These are phyloP conservation scores for Pseudocercospora musae DNA, from an alignment of 2,329 filamentous ascomycete species.

Conservation along the genomic window DNA sequence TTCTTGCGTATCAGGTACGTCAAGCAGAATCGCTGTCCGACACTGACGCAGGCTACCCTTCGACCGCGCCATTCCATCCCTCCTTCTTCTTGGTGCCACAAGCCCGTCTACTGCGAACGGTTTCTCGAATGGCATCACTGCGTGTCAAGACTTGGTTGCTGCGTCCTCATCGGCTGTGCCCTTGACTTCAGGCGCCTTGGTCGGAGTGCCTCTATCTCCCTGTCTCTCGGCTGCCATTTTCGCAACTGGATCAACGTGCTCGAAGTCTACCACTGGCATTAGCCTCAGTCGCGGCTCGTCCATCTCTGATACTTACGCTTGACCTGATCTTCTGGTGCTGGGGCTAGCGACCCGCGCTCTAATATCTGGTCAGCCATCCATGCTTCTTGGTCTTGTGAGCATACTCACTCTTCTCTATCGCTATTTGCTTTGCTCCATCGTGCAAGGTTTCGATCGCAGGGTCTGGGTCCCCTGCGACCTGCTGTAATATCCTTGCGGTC, in stretches of 20 bases:
- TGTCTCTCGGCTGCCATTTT: slow-evolving; percentile 3
- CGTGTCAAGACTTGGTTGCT: not conserved
- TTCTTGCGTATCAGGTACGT: slow-evolving; percentile 56
- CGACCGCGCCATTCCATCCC: not conserved
- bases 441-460: not conserved
- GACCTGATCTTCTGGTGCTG: not conserved
- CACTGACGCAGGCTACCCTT: slow-evolving; percentile 1
- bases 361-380: not conserved
- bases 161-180: not conserved
- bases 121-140: not conserved
- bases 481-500: not conserved
- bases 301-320: not conserved
- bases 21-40: slow-evolving; percentile 6
- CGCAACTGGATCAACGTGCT: not conserved
- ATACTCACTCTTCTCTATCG: not conserved
- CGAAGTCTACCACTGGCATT: not conserved
- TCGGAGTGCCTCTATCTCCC: not conserved
- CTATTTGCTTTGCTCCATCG: not conserved
- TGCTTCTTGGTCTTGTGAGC: not conserved
- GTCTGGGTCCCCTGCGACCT: not conserved
- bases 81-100: not conserved
- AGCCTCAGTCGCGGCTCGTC: not conserved
- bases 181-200: not conserved
- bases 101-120: not conserved
- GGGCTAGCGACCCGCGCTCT: not conserved